Percentiles rank a stretch among this genome's conserved stretches.
These are phyloP conservation scores for Tuber aestivum DNA, from an alignment of 495 filamentous ascomycete genomes.

Conservation along the genomic window DNA sequence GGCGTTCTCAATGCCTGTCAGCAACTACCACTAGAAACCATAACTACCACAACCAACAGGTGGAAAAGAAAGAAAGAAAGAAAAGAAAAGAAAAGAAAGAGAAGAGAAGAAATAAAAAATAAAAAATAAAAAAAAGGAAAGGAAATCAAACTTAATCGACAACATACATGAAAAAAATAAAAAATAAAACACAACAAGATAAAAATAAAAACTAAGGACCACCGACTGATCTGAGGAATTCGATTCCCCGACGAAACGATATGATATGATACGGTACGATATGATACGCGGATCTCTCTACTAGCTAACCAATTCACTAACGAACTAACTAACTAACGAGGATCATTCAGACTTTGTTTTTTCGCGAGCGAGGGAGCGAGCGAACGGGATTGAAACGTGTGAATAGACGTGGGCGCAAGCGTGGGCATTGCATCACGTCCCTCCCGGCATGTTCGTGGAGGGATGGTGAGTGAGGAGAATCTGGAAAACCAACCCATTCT, in stretches of 20 bases:
- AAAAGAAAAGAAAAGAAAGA: background rate
- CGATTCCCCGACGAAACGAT: background rate
- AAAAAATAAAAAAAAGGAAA: background rate
- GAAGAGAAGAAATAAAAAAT: background rate
- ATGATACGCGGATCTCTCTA: background rate
- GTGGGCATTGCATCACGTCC: conserved; percentile 4
- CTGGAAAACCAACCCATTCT: conserved; percentile 1
- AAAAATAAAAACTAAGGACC: background rate
- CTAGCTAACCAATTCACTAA: background rate
- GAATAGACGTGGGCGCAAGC: background rate
- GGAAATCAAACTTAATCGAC: background rate
- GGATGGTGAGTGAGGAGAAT: background rate
- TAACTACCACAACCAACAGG: conserved; percentile 1
- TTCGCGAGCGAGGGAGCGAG: background rate
- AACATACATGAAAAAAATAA: background rate
- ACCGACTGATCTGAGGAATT: background rate
- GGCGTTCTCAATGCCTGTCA: background rate
- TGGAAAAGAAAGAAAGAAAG: background rate
- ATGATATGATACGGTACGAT: conserved; percentile 3
- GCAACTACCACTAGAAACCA: background rate
- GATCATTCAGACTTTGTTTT: background rate
- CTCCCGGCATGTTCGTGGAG: background rate
- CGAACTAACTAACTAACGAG: background rate
- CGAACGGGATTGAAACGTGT: conserved; percentile 1
- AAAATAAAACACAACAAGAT: conserved; percentile 1